Percentiles rank a stretch among this genome's conserved stretches.
Evolutionary conservation across 768 basidiomycete species (phyloP).

Genomic region (Punctularia strigosozonata): DNA sequence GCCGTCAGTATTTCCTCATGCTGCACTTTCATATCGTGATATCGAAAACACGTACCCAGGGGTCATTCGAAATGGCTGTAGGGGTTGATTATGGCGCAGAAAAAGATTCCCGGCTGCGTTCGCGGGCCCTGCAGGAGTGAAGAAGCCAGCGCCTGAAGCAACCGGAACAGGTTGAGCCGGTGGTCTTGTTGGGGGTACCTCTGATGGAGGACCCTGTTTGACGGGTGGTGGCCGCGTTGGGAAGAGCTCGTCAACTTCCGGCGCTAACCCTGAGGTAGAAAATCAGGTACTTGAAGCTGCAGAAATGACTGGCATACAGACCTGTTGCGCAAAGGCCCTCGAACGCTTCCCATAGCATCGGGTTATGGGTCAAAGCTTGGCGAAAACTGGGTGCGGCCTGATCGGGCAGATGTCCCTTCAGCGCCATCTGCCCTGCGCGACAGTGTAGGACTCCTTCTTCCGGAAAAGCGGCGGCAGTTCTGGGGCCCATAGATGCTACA

Average conservation of each 20-base stretch:
- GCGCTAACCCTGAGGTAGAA: conserved; percentile 41
- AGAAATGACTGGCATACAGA: conserved; percentile 19
- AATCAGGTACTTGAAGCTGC: conserved; percentile 8
- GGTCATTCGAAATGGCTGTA: conserved; percentile 49
- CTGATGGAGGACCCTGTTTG: conserved; percentile 43
- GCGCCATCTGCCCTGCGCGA: conserved; percentile 62
- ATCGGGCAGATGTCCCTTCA: conserved; percentile 69
- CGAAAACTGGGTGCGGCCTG: conserved; percentile 62
- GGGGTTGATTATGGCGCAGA: conserved; percentile 34
- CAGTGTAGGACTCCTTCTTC: conserved; percentile 68
- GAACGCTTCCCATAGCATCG: conserved; percentile 87
- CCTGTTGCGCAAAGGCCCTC: conserved; percentile 78
- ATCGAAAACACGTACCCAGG: conserved; percentile 29
- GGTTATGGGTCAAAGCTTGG: conserved; percentile 60
- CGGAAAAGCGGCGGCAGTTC: conserved; percentile 48
- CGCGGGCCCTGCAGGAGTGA: conserved; percentile 49
- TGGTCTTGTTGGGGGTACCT: conserved; percentile 24
- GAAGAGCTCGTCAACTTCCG: conserved; percentile 63
- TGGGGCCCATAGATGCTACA: conserved; percentile 43
- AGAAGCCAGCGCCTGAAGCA: conserved; percentile 61
- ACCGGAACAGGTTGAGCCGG: conserved; percentile 30
- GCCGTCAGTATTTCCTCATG: too few relatives aligned
- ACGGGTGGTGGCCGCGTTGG: conserved; percentile 49
- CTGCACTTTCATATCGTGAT: conserved; percentile 49
- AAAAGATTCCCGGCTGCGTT: conserved; percentile 46